phyloP scores from a whole-genome alignment of 2,329 filamentous ascomycete genomes.

The Harringtonia aguacate region DNA sequence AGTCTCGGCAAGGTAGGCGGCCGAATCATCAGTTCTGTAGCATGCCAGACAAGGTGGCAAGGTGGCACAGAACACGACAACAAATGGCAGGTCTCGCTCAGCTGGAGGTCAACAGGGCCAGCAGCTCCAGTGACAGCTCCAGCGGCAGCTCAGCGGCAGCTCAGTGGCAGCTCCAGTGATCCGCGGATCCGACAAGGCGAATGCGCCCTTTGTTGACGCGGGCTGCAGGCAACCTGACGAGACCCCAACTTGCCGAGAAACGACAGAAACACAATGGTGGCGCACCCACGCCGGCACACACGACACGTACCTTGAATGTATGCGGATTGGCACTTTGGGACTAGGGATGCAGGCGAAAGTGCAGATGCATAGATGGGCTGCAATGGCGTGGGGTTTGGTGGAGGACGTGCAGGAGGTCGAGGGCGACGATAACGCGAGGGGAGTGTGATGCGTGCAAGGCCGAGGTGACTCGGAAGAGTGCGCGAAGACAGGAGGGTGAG shows the following conservation, averaged over 20 bases:
- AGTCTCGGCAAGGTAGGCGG: too few species aligned
- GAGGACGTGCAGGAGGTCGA: constrained; percentile 1
- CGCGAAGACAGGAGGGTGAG: not conserved
- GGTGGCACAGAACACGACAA: constrained; percentile 6
- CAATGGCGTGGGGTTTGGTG: constrained; percentile 12
- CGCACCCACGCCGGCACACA: not conserved
- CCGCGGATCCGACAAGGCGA: not conserved
- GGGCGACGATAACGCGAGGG: not conserved
- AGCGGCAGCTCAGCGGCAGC: too few species aligned
- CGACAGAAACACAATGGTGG: not conserved
- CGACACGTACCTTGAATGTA: not conserved
- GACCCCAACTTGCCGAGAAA: not conserved
- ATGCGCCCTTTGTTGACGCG: constrained; percentile 4
- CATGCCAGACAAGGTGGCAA: not conserved
- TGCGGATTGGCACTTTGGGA: constrained; percentile 2
- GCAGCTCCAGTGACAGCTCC: not conserved
- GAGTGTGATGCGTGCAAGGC: too few species aligned
- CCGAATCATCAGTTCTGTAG: not conserved
- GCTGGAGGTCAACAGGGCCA: not conserved
- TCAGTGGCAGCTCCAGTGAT: too few species aligned
- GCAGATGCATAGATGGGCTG: constrained; percentile 10
- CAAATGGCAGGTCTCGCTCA: not conserved
- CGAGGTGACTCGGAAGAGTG: not conserved
- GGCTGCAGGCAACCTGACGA: not conserved
- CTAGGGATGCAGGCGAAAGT: constrained; percentile 10